phyloP scores from a whole-genome alignment of 331 rosid genomes.

The Malus hybrid region DNA sequence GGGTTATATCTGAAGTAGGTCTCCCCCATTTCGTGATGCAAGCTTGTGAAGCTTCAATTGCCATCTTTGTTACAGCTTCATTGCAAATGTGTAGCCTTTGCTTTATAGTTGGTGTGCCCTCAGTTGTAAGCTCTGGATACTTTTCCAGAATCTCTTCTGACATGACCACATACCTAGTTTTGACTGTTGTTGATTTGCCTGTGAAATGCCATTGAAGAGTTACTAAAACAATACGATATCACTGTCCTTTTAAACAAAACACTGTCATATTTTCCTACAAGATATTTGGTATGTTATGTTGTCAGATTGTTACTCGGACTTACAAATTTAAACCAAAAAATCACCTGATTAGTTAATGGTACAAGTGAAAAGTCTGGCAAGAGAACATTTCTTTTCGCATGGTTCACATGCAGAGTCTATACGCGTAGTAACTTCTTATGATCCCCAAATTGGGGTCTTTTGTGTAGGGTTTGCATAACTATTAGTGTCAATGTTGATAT shows the following conservation, averaged over 20 bases:
- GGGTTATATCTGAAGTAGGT: constrained; percentile 67
- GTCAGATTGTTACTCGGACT: not conserved
- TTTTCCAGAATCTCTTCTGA: constrained; percentile 64
- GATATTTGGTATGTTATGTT: not conserved
- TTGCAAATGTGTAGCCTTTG: constrained; percentile 88
- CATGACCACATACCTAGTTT: constrained; percentile 93
- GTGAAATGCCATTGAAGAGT: constrained; percentile 9
- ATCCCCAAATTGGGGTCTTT: not conserved
- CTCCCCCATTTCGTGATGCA: constrained; percentile 81
- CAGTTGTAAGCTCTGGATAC: constrained; percentile 65
- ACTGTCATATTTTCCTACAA: too few relatives aligned
- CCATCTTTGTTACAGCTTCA: constrained; percentile 86
- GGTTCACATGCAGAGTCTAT: not conserved
- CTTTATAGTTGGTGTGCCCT: constrained; percentile 62
- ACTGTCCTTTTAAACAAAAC: not conserved
- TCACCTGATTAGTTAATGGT: not conserved
- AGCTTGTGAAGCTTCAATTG: constrained; percentile 73
- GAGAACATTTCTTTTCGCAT: not conserved
- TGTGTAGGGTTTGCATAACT: not conserved
- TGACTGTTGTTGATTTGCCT: constrained; percentile 95
- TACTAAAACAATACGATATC: not conserved
- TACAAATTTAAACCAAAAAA: not conserved
- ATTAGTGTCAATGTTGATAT: not conserved
- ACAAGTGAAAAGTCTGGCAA: not conserved
- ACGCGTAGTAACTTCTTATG: not conserved